Evolutionary conservation across 768 basidiomycete genomes (phyloP), one percentile per base, ranked within the genome.

Genomic region (Boletus huronensis): DNA sequence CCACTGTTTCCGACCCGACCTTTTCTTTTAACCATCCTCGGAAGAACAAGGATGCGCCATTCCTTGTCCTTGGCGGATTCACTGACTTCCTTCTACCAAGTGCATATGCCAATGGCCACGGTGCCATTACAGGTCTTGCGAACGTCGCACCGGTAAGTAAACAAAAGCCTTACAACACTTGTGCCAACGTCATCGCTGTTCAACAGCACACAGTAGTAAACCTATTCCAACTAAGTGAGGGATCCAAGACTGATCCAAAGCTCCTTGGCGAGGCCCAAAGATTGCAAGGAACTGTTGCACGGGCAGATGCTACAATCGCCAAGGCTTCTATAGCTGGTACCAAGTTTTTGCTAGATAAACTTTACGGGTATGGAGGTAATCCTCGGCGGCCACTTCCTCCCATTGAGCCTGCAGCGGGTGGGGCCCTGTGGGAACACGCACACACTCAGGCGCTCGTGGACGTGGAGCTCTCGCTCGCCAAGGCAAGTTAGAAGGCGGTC

Each of bases 91-190:
- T 96, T 54, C 74, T 87, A 32, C 83, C 93, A 4, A 82, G 90
- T 6, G 69, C 81, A 2, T 84, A 83, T 64, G 86, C 80, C 29
- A 83, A 85, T 57, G 92, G 80, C 3, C 87, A 94, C 62, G 94
- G 94, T 44, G 92, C 90, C 45, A 96, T 96, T 67, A 93, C 89
- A 32, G 93, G 93, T 43, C 83, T 95, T 19, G 92, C 81, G 8
- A 95, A 95, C 67, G 67, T 94, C 52, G 84, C 88, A 42, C 91
- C 90, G 10, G 90, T 87, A 62, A 55, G 80, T 60, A 38, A 48
- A 32, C 29, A 47, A 54, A 55, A 13, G 29, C n/a, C 38, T 38
- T 4, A 34, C 39, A 40, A 35, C 32, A 5, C 42, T 19, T 17
- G 31, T 23, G 6, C 26, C 26, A 5, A 21, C 16, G 19, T 19